Percentiles rank a stretch among this genome's conserved stretches.
Conservation (phyloP, 1,284 basidiomycete genomes). For the Cutaneotrichosporon dermatis region DNA sequence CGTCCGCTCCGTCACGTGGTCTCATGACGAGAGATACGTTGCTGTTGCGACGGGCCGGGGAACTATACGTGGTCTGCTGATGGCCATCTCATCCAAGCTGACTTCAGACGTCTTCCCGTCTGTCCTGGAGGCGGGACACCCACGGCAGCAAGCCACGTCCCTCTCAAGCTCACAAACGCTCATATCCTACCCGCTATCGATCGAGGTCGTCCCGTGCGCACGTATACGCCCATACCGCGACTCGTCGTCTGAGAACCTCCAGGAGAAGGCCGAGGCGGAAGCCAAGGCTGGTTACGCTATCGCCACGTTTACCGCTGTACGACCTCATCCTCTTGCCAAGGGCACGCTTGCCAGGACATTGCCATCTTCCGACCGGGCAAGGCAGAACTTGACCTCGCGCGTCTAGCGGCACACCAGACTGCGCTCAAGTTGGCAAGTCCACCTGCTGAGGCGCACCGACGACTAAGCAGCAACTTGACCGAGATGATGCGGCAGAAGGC, state of each 20-base stretch:
- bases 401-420: slow-evolving; percentile 13
- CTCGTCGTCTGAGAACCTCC: neutral
- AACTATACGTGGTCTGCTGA: slow-evolving; percentile 46
- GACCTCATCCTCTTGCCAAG: slow-evolving; percentile 18
- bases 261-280: slow-evolving; percentile 3
- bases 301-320: slow-evolving; percentile 17
- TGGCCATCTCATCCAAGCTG: slow-evolving; percentile 26
- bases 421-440: neutral
- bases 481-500: slow-evolving; percentile 42
- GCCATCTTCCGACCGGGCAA: slow-evolving; percentile 24
- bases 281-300: slow-evolving; percentile 1
- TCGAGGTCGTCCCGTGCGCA: slow-evolving; percentile 54
- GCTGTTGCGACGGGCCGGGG: slow-evolving; percentile 58
- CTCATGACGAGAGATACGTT: slow-evolving; percentile 64
- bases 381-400: slow-evolving; percentile 27
- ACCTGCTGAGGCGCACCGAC: slow-evolving; percentile 7
- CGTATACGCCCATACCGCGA: neutral
- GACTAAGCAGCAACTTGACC: slow-evolving; percentile 34
- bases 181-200: slow-evolving; percentile 56
- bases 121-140: slow-evolving; percentile 70
- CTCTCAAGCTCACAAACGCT: slow-evolving; percentile 58
- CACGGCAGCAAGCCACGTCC: slow-evolving; percentile 61
- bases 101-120: slow-evolving; percentile 64
- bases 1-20: slow-evolving; percentile 56
- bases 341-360: slow-evolving; percentile 32